Base-by-base conservation (phyloP, 768 basidiomycete genomes). In the Suillus brevipes region DNA sequence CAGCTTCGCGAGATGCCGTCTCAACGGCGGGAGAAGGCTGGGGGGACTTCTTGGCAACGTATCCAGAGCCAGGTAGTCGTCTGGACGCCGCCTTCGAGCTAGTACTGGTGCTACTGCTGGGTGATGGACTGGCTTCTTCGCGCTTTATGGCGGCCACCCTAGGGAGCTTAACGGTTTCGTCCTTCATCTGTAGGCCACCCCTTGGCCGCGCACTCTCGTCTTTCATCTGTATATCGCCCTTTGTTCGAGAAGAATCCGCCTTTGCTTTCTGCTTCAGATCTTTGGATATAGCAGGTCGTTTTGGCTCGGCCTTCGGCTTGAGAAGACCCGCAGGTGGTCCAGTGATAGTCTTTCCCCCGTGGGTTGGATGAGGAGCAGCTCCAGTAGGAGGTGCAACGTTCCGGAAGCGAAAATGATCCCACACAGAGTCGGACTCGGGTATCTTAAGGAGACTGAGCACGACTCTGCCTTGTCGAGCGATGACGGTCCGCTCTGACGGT, bases 351-450 rank as follows among this genome's bases (percentile, higher is more conserved):
- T 58, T 72, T 18, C 58, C 60, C 4, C 43, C 62, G 6, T 63
- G 43, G 20, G 68, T 25, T 23, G 67, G 64, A 37, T 45, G 64
- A 6, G 75, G 64, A 6, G 67, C 36, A 2, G 57, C n/a, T 4
- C 67, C 72, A 34, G 64, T 25, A 25, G 66, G 36, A 7, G 68
- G 65, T 60, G 61, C 68, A 1, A 70, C 56, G 12, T 64, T 55
- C 7, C 79, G 78, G 55, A 75, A 80, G 40, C 73, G 74, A 2
- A 87, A 81, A 68, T 88, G 81, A 13, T 79, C 73, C 90, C 91
- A 92, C n/a, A 80, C 77, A 6, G 86, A 80, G 73, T 92, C 87
- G 18, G 78, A 81, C 64, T 87, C 81, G 28, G 85, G 84, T 65
- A 91, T 85, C 31, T 81, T 82, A 61, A 90, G 76, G 36, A 72